Conservation (phyloP, 2,329 filamentous ascomycete genomes). For the Aspergillus hortae region DNA sequence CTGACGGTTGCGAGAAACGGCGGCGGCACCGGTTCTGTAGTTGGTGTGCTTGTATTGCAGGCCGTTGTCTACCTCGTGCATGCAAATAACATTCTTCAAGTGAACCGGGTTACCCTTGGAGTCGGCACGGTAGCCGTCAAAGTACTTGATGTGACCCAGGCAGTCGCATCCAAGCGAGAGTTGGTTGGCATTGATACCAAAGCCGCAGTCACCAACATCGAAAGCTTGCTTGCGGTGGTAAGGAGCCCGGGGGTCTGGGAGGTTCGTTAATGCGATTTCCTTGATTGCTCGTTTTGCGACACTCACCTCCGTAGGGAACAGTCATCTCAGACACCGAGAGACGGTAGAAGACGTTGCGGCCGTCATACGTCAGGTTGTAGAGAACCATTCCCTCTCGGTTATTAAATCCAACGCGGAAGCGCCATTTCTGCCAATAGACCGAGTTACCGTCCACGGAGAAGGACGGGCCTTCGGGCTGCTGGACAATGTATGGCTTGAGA, state of each 20-base stretch:
- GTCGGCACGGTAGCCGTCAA: conserved; percentile 56
- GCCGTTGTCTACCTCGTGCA: conserved; percentile 68
- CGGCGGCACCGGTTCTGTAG: conserved; percentile 62
- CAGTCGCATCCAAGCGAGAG: conserved; percentile 68
- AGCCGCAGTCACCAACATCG: conserved; percentile 65
- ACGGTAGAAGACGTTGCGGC: conserved; percentile 64
- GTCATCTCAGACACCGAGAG: conserved; percentile 66
- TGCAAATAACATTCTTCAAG: conserved; percentile 65
- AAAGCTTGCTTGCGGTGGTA: conserved; percentile 69
- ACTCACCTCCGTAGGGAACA: conserved; percentile 41
- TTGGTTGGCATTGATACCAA: conserved; percentile 66
- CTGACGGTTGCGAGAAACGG: conserved; percentile 61
- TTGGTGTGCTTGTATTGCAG: conserved; percentile 72
- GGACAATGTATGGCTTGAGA: conserved; percentile 61
- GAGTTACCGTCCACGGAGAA: conserved; percentile 57
- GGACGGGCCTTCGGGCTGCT: conserved; percentile 63
- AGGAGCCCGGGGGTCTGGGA: conserved; percentile 62
- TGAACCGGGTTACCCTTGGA: conserved; percentile 56
- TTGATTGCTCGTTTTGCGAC: neutral
- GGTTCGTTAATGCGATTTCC: conserved; percentile 18
- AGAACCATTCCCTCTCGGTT: conserved; percentile 64
- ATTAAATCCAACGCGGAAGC: conserved; percentile 60
- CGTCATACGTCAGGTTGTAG: conserved; percentile 62
- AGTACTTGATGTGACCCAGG: conserved; percentile 66
- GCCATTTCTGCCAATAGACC: conserved; percentile 66